Base-by-base conservation (phyloP, 306 rosid species). In the Malus asiatica region DNA sequence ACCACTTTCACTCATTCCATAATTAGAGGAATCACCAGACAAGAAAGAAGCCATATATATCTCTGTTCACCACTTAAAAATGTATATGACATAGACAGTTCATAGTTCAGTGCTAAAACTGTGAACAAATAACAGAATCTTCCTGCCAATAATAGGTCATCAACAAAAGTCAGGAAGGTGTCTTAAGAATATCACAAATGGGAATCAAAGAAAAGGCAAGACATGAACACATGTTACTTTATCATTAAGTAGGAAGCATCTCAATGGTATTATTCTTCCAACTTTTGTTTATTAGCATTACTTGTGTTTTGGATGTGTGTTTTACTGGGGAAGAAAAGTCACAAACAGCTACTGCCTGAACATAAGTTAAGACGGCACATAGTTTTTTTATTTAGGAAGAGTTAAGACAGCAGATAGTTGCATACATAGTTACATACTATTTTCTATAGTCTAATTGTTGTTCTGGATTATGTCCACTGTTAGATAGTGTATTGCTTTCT, bases 31-130 rank as follows among this genome's bases (percentile, higher is more conserved):
- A 73, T 82, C 83, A 42, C 81, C 85, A 57, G 90, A 67, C 71
- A 81, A 71, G 66, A 82, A 68, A n/a, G 84, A 79, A 40, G 86
- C 88, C 90, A 87, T 87, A 38, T 55, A 62, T 79, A 78, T 77
- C 74, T 75, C 73, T 64, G 57, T 71, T 80, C 29, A 44, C 60
- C 12, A 57, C 77, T 25, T 74, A 61, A 42, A 42, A 42, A 29
- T 3, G 46, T 12, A 45, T 5, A 53, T 44, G 61, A 11, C 58
- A 27, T 70, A 19, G 51, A 69, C 22, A 20, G 52, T 30, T 62
- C 83, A 69, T 52, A 65, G 20, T 51, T 51, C 55, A 51, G 55
- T 16, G 38, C 60, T 27, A 25, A 13, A n/a, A 23, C 66, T 27
- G 33, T 67, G 14, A 22, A 76, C 66, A 74, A 60, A 20, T 29